Evolutionary conservation across 2,329 filamentous ascomycete genomes (phyloP).

Genomic region (Hypoxylon sp.): DNA sequence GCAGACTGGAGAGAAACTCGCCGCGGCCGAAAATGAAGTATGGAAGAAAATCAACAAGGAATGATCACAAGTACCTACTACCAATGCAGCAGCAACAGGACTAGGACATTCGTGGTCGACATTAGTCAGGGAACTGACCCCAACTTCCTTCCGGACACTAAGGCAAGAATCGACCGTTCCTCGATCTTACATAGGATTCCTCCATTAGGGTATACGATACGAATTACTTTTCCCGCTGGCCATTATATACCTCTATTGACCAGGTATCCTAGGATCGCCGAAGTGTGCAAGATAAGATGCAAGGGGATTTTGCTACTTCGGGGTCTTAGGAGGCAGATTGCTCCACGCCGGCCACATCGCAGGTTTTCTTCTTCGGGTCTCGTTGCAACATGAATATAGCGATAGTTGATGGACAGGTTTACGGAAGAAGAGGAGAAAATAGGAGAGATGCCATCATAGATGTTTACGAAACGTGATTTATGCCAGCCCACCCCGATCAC

Average conservation of each 20-base stretch:
- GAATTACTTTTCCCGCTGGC: constrained; percentile 5
- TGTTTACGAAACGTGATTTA: constrained; percentile 25
- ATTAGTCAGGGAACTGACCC: constrained; percentile 27
- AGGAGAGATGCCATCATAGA: constrained; percentile 18
- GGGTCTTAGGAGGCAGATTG: background rate
- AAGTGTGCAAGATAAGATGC: constrained; percentile 1
- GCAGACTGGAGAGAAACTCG: constrained; percentile 67
- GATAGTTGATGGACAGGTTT: constrained; percentile 21
- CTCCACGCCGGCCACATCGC: constrained; percentile 8
- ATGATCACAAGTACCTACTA: constrained; percentile 47
- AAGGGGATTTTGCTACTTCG: background rate
- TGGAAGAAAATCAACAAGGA: constrained; percentile 73
- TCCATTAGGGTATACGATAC: constrained; percentile 24
- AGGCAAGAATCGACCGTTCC: constrained; percentile 12
- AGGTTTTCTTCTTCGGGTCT: constrained; percentile 5
- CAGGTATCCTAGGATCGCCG: constrained; percentile 10
- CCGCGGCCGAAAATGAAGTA: constrained; percentile 69
- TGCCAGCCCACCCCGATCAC: constrained; percentile 8
- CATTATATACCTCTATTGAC: too few species aligned
- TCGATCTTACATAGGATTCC: constrained; percentile 25
- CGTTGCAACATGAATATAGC: constrained; percentile 26
- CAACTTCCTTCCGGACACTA: constrained; percentile 24
- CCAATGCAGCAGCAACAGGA: background rate
- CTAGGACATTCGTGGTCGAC: constrained; percentile 9
- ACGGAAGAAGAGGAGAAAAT: constrained; percentile 8